A percentile compares a stretch with the other conserved stretches of the same genome.
These are phyloP conservation scores for Senna tora DNA, from an alignment of 306 rosid species.

Conservation along the genomic window DNA sequence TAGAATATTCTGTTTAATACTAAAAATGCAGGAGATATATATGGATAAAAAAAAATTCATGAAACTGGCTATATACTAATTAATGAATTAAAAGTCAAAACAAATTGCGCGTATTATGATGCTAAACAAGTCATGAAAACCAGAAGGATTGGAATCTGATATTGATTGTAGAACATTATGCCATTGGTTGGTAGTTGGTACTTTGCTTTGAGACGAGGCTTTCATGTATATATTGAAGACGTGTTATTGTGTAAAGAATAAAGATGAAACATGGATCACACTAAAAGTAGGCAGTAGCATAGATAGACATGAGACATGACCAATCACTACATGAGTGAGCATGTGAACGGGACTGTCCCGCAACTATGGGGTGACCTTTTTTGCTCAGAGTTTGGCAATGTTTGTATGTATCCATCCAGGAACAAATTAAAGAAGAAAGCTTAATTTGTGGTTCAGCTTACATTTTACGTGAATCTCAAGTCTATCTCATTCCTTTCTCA, in stretches of 20 bases:
- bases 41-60: no score
- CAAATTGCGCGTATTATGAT: not conserved
- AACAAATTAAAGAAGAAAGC: no score
- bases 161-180: not conserved
- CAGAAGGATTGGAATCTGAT: not conserved
- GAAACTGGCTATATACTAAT: no score
- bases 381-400: not conserved
- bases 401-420: not conserved
- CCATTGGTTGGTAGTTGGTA: not conserved
- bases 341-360: not conserved
- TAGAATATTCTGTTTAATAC: no score
- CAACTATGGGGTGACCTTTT: no score
- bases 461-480: constrained; percentile 30
- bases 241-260: not conserved
- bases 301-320: no score
- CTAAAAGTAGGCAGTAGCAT: not conserved
- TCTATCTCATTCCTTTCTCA: not conserved
- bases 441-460: not conserved
- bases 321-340: not conserved
- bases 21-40: no score
- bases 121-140: not conserved
- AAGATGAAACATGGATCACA: not conserved
- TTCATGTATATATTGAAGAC: no score
- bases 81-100: no score
- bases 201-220: no score